Percentiles rank a stretch among this genome's conserved stretches.
Conservation (phyloP, 2,329 filamentous ascomycete genomes). For the Venturia aucupariae region DNA sequence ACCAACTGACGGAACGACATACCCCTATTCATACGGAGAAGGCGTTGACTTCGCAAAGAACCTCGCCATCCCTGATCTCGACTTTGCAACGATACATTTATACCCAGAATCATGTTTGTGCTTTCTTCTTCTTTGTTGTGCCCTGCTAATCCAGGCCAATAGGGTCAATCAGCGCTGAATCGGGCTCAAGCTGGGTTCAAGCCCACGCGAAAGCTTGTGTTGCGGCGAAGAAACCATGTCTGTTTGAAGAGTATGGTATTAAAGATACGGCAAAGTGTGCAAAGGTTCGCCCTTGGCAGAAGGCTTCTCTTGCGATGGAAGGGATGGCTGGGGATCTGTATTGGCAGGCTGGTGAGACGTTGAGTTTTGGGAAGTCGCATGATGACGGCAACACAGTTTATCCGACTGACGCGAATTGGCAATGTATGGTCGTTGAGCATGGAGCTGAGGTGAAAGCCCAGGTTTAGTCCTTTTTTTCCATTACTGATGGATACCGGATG, state of each 20-base stretch:
- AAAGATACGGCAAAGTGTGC: conserved; percentile 15
- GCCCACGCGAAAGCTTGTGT: conserved; percentile 34
- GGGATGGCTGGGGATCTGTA: conserved; percentile 27
- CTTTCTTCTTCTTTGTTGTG: conserved; percentile 6
- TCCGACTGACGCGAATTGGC: conserved; percentile 24
- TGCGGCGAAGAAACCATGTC: conserved; percentile 30
- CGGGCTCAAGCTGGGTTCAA: conserved; percentile 39
- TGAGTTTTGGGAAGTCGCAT: conserved; percentile 20
- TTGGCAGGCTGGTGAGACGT: conserved; percentile 26
- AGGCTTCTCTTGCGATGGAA: conserved; percentile 20
- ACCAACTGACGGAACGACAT: conserved; percentile 34
- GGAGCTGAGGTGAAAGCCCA: neutral
- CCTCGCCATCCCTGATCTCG: conserved; percentile 43
- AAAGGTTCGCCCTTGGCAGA: conserved; percentile 22
- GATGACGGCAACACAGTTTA: conserved; percentile 27
- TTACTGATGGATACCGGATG: no score
- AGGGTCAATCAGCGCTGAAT: conserved; percentile 26
- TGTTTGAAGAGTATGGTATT: conserved; percentile 33
- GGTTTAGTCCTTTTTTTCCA: neutral
- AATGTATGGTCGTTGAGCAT: conserved; percentile 21
- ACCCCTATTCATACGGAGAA: conserved; percentile 43
- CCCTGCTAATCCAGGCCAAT: neutral
- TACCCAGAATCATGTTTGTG: conserved; percentile 39
- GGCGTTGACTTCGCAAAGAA: conserved; percentile 45
- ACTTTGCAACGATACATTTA: conserved; percentile 47